Base-by-base conservation (phyloP, 345 rosid species). In the Noccaea caerulescens region DNA sequence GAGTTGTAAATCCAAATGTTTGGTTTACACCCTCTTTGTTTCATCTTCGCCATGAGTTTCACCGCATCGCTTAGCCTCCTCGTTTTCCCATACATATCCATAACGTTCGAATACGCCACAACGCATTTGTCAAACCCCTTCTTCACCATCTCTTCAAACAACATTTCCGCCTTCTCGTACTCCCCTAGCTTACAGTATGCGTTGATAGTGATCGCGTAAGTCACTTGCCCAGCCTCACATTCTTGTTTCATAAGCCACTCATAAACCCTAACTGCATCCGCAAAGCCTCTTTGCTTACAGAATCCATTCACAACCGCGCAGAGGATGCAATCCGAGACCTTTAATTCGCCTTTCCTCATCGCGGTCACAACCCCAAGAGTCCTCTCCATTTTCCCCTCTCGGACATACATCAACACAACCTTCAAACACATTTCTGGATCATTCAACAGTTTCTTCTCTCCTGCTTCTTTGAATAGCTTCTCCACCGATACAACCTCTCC, bases 1-100 rank as follows among this genome's bases (percentile, higher is more conserved):
- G 93, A 76, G 64, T 92, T 92, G 85, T 88, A 92, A 4, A 92
- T 76, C 95, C 93, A 92, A 37, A 88, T 86, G 69, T 90, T 92
- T 10, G 93, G 98, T 56, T 76, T 56, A 41, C 91, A 86, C 25
- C 92, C 96, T 71, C 79, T 81, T 52, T 76, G 85, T 58, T 92
- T 92, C 98, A 92, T 92, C 77, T 82, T 83, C 0, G 87, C 98
- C 50, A 88, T 73, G 6, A 90, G 83, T 64, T 81, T 82, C 87
- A 82, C 80, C 11, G 98, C 96, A 41, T 92, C 89, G 32, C 80
- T 74, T 23, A 77, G 49, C 74, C 89, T 85, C 7, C 87, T 86
- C 25, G 80, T 76, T 60, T 92, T 91, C 33, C 97, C 96, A 7
- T 87, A 87, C 91, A 87, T 86, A 37, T 90, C 80, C n/a, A 92